These are phyloP conservation scores for Saccharomycopsis selenospora DNA, from an alignment of 805 yeast species.

Conservation along the genomic window DNA sequence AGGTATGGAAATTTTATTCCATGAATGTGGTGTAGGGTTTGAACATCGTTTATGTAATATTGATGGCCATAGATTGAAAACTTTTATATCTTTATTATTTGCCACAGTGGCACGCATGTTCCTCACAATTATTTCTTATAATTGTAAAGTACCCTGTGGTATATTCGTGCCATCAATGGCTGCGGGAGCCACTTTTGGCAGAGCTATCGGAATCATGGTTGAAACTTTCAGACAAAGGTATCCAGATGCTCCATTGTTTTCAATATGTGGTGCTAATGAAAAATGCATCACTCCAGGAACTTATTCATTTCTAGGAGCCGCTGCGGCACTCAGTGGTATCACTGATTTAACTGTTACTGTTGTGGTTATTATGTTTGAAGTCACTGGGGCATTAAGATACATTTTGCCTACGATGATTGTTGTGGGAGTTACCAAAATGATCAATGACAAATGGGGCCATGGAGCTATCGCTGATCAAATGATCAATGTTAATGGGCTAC, in stretches of 20 bases:
- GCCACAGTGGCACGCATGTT: conserved; percentile 70
- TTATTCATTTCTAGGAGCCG: conserved; percentile 94
- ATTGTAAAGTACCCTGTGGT: conserved; percentile 95
- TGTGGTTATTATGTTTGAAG: conserved; percentile 90
- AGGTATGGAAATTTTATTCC: conserved; percentile 82
- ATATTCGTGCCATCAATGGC: conserved; percentile 96
- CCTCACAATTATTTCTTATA: conserved; percentile 79
- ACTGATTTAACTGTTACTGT: conserved; percentile 90
- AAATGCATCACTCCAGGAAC: conserved; percentile 85
- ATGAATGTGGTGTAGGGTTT: conserved; percentile 57
- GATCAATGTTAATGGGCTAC: conserved; percentile 83
- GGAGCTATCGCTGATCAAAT: conserved; percentile 96
- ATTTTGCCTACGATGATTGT: conserved; percentile 95
- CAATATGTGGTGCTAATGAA: conserved; percentile 35
- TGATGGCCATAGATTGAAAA: conserved; percentile 27
- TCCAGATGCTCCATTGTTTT: conserved; percentile 33
- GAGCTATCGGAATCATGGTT: conserved; percentile 72
- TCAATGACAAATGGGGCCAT: conserved; percentile 69
- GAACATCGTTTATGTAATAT: conserved; percentile 37
- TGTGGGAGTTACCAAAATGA: conserved; percentile 76
- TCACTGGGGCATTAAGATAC: conserved; percentile 90
- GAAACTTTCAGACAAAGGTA: conserved; percentile 32
- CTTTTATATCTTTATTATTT: conserved; percentile 43
- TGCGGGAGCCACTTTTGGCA: conserved; percentile 90
- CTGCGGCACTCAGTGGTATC: conserved; percentile 89